Conservation (phyloP, 2,329 filamentous ascomycete species). For the Pestalotiopsis sp. region DNA sequence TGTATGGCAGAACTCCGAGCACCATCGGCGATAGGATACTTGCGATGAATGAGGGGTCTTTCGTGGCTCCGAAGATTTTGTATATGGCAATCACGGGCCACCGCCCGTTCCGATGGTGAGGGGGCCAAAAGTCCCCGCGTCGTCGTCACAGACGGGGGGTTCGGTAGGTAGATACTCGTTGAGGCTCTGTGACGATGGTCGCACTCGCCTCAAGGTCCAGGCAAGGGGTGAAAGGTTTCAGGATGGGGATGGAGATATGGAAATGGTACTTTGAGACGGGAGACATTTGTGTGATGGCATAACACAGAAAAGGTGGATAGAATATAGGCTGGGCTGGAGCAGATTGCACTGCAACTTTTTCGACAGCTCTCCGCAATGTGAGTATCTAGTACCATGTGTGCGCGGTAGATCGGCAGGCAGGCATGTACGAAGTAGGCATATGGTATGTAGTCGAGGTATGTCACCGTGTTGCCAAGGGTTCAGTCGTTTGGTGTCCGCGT, state of each 20-base stretch:
- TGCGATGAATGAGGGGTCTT: not conserved
- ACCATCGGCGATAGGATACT: not conserved
- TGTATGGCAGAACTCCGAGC: not conserved
- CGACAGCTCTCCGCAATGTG: not conserved
- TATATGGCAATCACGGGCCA: not conserved
- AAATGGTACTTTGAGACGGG: not conserved
- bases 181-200: not conserved
- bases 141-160: not conserved
- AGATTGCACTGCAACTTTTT: not conserved
- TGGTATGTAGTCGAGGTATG: not conserved
- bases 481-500: not conserved
- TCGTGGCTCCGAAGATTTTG: no score
- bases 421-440: not conserved
- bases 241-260: not conserved
- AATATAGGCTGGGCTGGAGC: not conserved
- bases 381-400: not conserved
- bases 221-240: not conserved
- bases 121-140: not conserved
- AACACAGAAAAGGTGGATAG: not conserved
- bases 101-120: not conserved
- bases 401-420: not conserved
- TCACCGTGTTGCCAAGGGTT: not conserved
- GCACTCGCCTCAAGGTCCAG: not conserved
- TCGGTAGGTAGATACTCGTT: not conserved
- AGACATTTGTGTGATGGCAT: not conserved